Evolutionary conservation across 148 eudicot species (phyloP), one percentile per base, ranked within the genome.

Genomic region (Hydrangea macrophylla): DNA sequence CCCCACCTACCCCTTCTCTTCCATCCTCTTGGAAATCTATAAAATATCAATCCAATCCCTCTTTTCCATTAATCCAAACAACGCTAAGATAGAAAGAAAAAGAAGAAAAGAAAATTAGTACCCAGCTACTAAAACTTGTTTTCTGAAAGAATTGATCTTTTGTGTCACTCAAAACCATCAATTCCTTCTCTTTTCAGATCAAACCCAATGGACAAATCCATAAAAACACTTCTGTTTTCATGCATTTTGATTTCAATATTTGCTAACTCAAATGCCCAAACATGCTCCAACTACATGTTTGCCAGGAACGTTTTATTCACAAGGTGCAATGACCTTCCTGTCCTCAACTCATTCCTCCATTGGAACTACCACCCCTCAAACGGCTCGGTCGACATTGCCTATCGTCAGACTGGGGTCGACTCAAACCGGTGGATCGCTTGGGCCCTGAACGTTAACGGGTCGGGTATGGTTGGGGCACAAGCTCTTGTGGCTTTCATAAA

Each of bases 351-450:
- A 0, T 79, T 17, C 73, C 83, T 93, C 0, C 80, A 90, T 69
- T 93, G 92, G 92, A 90, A 62, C 54, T 90, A 93, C 74, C 70
- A 88, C 58, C 39, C 61, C 1, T 0, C 75, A 7, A 60, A 86
- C 26, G 62, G 65, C 17, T 81, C 92, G 0, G 91, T 81, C 10
- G 82, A 84, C 5, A 65, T 94, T 10, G 98, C 98, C 2, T 94
- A 79, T 70, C 80, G 98, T 0, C 92, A 64, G 44, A 65, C 82
- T 30, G 78, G 79, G 0, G 68, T 84, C 11, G 26, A 51, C 39
- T 24, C 81, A 2, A 65, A 85, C 27, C 65, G 60, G 9, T 95
- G 99, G 99, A 82, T 91, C 6, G 93, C 88, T 0, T 95, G 97
- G 97, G 90, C 85, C 0, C 78, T 95, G 20, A 95, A 95, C 59